Conservation (phyloP, 345 rosid genomes). For the Rhizophora mangle region DNA sequence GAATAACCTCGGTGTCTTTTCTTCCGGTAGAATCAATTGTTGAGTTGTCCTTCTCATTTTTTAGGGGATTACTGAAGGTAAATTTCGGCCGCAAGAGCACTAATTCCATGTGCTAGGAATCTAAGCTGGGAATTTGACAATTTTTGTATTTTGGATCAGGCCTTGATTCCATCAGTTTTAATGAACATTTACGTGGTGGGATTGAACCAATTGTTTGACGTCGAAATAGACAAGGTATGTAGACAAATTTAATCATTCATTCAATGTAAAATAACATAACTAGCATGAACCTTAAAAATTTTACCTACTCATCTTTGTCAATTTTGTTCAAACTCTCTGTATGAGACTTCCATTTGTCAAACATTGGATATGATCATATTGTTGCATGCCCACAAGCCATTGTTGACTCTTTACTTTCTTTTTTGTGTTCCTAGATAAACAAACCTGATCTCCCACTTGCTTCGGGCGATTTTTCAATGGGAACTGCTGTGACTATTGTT, state of each 20-base stretch:
- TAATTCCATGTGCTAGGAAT: not conserved
- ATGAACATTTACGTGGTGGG: slow-evolving; percentile 38
- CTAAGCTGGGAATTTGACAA: not conserved
- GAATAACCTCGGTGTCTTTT: slow-evolving; percentile 31
- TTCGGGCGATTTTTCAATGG: slow-evolving; percentile 31
- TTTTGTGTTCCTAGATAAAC: slow-evolving; percentile 22
- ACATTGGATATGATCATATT: not conserved
- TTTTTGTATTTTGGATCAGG: slow-evolving; percentile 14
- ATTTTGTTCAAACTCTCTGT: no score
- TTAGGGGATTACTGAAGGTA: slow-evolving; percentile 32
- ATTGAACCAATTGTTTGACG: slow-evolving; percentile 32
- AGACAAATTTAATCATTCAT: no score
- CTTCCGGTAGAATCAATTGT: slow-evolving; percentile 23
- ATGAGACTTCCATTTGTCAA: no score
- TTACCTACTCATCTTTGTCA: no score
- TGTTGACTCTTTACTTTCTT: no score
- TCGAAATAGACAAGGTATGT: slow-evolving; percentile 38
- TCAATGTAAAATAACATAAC: no score
- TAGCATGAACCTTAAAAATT: no score
- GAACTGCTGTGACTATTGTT: slow-evolving; percentile 28
- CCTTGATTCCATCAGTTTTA: slow-evolving; percentile 25
- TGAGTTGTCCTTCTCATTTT: slow-evolving; percentile 31
- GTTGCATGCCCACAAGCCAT: not conserved
- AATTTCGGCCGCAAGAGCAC: not conserved
- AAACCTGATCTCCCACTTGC: slow-evolving; percentile 39